Evolutionary conservation across 2,329 filamentous ascomycete species (phyloP).

Genomic region (Acephala macrosclerotiorum): DNA sequence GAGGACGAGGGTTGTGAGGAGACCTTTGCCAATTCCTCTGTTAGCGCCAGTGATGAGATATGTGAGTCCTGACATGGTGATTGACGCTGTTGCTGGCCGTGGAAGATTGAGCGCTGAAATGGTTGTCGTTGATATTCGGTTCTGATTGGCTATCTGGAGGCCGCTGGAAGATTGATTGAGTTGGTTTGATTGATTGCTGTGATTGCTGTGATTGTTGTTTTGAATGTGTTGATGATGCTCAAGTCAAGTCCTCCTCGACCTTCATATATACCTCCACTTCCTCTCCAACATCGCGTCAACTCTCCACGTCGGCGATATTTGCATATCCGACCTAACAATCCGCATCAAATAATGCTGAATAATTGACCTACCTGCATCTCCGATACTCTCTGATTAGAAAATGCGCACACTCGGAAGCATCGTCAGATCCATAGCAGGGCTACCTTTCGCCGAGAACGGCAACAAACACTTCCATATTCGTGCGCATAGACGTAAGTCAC

Average conservation of each 20-base stretch:
- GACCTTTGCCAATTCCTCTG: constrained; percentile 43
- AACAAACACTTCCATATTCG: background rate
- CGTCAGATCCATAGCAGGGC: background rate
- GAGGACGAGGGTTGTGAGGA: constrained; percentile 44
- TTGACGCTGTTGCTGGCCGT: too few relatives aligned
- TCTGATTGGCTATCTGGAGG: background rate
- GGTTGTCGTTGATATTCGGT: background rate
- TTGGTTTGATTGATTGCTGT: background rate
- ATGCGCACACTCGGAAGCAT: background rate
- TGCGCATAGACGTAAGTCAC: background rate
- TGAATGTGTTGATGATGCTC: background rate
- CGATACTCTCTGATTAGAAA: background rate
- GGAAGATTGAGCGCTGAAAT: too few relatives aligned
- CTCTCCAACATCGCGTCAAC: background rate
- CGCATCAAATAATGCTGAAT: background rate
- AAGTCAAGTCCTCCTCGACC: background rate
- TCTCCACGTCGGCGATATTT: background rate
- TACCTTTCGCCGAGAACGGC: background rate
- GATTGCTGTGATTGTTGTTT: background rate
- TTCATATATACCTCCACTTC: background rate
- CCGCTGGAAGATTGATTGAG: background rate
- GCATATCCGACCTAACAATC: too few relatives aligned
- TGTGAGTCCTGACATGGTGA: constrained; percentile 43
- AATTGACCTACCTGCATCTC: background rate
- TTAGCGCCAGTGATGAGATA: constrained; percentile 36